A percentile compares a stretch with the other conserved stretches of the same genome.
Evolutionary conservation across 345 rosid species (phyloP).

Genomic region (Brassica rapa): DNA sequence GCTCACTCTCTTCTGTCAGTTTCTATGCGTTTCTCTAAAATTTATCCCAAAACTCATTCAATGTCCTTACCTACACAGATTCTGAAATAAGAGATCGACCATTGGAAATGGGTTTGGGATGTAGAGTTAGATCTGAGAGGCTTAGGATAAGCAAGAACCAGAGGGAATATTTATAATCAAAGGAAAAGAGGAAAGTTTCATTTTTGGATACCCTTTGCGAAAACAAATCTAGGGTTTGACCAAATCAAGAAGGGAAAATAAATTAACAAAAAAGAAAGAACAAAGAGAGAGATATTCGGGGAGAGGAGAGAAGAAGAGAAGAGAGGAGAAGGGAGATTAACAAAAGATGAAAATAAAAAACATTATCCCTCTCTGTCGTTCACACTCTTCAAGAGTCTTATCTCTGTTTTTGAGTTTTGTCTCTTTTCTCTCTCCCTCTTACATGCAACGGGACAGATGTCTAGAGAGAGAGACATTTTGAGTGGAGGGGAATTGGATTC

Average conservation of each 20-base stretch:
- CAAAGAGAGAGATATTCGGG: slow-evolving; percentile 18
- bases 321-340: slow-evolving; percentile 1
- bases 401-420: slow-evolving; percentile 35
- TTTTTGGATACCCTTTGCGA: slow-evolving; percentile 11
- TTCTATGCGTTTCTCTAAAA: slow-evolving; percentile 47
- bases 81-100: slow-evolving; percentile 7
- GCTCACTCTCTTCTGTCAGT: slow-evolving; percentile 99
- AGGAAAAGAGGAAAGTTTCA: slow-evolving; percentile 32
- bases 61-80: neutral
- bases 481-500: slow-evolving; percentile 17
- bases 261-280: slow-evolving; percentile 18
- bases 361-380: slow-evolving; percentile 32
- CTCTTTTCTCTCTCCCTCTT: slow-evolving; percentile 25
- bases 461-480: slow-evolving; percentile 31
- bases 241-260: slow-evolving; percentile 17
- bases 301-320: slow-evolving; percentile 23
- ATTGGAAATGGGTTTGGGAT: neutral
- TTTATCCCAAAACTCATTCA: slow-evolving; percentile 16
- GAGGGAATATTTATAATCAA: slow-evolving; percentile 30
- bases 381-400: slow-evolving; percentile 40
- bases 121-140: slow-evolving; percentile 36
- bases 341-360: slow-evolving; percentile 28
- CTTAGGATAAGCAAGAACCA: slow-evolving; percentile 27
- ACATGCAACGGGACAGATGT: slow-evolving; percentile 39
- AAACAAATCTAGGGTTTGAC: slow-evolving; percentile 41